A percentile compares a stretch with the other conserved stretches of the same genome.
Conservation (phyloP, 2,329 filamentous ascomycete species). For the Emydomyces testavorans region DNA sequence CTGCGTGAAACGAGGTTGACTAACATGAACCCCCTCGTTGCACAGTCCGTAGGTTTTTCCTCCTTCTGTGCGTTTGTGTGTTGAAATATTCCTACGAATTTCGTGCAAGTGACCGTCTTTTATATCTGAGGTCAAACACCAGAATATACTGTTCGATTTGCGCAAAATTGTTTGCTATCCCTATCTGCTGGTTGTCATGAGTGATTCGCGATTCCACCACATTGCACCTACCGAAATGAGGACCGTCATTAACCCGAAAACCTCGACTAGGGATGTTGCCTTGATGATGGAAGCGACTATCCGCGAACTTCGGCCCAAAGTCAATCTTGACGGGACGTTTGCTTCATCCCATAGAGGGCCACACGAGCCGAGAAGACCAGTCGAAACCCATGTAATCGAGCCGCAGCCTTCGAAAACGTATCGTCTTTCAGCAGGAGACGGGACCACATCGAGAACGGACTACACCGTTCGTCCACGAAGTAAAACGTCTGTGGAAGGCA, state of each 20-base stretch:
- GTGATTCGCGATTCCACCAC: conserved; percentile 25
- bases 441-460: conserved; percentile 26
- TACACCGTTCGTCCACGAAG: conserved; percentile 31
- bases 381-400: conserved; percentile 20
- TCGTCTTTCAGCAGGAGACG: conserved; percentile 23
- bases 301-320: conserved; percentile 1
- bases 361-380: neutral
- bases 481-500: conserved; percentile 22
- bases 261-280: conserved; percentile 33
- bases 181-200: conserved; percentile 18
- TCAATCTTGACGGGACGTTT: conserved; percentile 2
- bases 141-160: neutral
- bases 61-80: too few relatives aligned
- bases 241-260: conserved; percentile 29
- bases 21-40: neutral
- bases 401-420: conserved; percentile 23
- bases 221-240: conserved; percentile 27
- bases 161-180: neutral
- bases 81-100: too few relatives aligned
- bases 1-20: neutral
- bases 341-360: neutral
- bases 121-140: neutral
- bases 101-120: too few relatives aligned
- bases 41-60: neutral
- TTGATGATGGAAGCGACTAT: conserved; percentile 11